Base-by-base conservation (phyloP, 1,139 yeast species). In the Sugiyamaella castrensis region DNA sequence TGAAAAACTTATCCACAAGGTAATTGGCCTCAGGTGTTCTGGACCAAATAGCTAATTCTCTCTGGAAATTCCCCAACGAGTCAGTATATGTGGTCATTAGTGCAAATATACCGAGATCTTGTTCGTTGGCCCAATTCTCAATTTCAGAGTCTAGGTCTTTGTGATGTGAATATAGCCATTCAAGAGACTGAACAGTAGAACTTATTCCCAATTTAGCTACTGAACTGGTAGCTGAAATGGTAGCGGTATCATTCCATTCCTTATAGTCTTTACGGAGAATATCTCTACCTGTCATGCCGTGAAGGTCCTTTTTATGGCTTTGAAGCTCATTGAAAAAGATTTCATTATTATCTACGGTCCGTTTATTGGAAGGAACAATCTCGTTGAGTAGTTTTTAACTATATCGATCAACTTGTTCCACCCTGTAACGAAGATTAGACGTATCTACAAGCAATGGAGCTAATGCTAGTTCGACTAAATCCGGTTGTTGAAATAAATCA, bases 221-320 rank as follows among this genome's bases (percentile, higher is more conserved):
- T 8, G 35, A 40, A 29, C 59, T 32, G 2, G 48, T 50, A 12
- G 32, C 19, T 8, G 1, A 58, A 57, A 2, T 62, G 61, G 6
- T 66, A 66, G 0, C 67, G 69, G 4, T 16, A 10, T 66, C 65
- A 1, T 58, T 60, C 71, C 85, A 89, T 59, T 81, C 83, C 62
- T 91, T 91, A 67, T 86, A 91, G 64, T 91, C 98, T 65, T 88
- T 89, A 40, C 83, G 71, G 41, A 91, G 71, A 12, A 91, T 66
- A 47, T 87, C 95, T 5, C 63, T 61, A 10, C 81, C 68, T 1
- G 77, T 61, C 44, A 89, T 72, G 0, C 87, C 88, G 1, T 66
- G 63, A 43, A 88, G 71, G 60, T 87, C 82, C 52, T 77, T 76
- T 65, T 87, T 88, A 10, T 82, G 80, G 3, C 60, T 56, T 52